These are phyloP conservation scores for Globisporangium recalcitrans DNA, from an alignment of 352 stramenopile species.

Conservation along the genomic window DNA sequence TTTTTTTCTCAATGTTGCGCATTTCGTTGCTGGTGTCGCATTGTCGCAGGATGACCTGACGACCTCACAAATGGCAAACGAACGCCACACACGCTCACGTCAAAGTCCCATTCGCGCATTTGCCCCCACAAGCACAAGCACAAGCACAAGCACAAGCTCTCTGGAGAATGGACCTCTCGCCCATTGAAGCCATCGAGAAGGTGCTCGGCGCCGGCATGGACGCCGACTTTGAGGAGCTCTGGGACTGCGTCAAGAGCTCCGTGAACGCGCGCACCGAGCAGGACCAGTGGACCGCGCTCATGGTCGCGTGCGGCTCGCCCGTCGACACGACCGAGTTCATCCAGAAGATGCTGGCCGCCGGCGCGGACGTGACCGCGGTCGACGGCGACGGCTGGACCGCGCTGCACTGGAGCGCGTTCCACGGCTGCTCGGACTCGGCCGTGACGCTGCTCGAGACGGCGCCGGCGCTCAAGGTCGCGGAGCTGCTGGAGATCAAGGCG, in stretches of 20 bases:
- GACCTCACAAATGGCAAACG: too few species aligned
- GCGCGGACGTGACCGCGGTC: slow-evolving; percentile 51
- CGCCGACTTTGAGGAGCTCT: slow-evolving; percentile 73
- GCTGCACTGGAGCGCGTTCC: slow-evolving; percentile 82
- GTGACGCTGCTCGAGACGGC: slow-evolving; percentile 47
- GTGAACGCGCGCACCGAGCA: slow-evolving; percentile 71
- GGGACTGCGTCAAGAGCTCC: slow-evolving; percentile 49
- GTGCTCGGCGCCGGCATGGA: slow-evolving; percentile 60
- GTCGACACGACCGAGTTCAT: slow-evolving; percentile 81
- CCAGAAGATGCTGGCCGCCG: slow-evolving; percentile 47
- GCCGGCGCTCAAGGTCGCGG: slow-evolving; percentile 28
- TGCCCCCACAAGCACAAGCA: background rate
- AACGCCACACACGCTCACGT: too few species aligned
- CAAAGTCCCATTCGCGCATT: slow-evolving; percentile 7
- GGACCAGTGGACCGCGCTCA: slow-evolving; percentile 75
- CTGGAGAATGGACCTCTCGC: slow-evolving; percentile 23
- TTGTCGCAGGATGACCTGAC: too few species aligned
- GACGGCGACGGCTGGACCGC: slow-evolving; percentile 80
- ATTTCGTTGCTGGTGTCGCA: slow-evolving; percentile 3
- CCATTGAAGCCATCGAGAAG: slow-evolving; percentile 59
- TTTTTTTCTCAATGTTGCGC: slow-evolving; percentile 8
- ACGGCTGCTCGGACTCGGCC: slow-evolving; percentile 65
- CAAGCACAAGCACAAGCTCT: background rate
- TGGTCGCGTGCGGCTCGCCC: slow-evolving; percentile 77
- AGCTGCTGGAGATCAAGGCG: slow-evolving; percentile 50